Conservation (phyloP, 805 yeast species). For the Kodamaea kakaduensis region DNA sequence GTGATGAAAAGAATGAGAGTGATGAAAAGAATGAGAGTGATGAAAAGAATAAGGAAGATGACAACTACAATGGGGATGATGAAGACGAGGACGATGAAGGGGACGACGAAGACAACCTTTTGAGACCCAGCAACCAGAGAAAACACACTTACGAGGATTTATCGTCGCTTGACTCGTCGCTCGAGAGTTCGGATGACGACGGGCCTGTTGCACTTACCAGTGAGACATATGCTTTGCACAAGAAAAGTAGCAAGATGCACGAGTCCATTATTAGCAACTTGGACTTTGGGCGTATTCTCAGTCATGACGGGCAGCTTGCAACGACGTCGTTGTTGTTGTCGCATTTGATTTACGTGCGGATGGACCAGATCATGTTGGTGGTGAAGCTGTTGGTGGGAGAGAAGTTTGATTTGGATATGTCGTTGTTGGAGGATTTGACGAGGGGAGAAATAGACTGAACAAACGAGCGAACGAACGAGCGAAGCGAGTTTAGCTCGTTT, state of each 20-base stretch:
- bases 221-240: not conserved
- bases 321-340: slow-evolving; percentile 25
- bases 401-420: slow-evolving; percentile 22
- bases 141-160: not conserved
- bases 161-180: slow-evolving; percentile 2
- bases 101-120: no score
- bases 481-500: no score
- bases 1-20: no score
- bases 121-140: not conserved
- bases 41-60: not conserved
- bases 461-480: no score
- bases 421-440: slow-evolving; percentile 10
- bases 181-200: not conserved
- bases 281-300: slow-evolving; percentile 24
- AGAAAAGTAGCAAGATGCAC: slow-evolving; percentile 4
- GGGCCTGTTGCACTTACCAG: slow-evolving; percentile 3
- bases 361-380: slow-evolving; percentile 27
- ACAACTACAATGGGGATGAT: not conserved
- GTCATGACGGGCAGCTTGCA: slow-evolving; percentile 29
- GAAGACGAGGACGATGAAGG: not conserved
- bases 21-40: no score
- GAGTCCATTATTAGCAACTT: slow-evolving; percentile 16
- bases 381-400: slow-evolving; percentile 35
- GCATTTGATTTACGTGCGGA: slow-evolving; percentile 27
- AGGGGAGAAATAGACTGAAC: no score